A percentile compares a stretch with the other conserved stretches of the same genome.
These are phyloP conservation scores for Chaetomium olivaceum DNA, from an alignment of 2,329 filamentous ascomycete genomes.

Conservation along the genomic window DNA sequence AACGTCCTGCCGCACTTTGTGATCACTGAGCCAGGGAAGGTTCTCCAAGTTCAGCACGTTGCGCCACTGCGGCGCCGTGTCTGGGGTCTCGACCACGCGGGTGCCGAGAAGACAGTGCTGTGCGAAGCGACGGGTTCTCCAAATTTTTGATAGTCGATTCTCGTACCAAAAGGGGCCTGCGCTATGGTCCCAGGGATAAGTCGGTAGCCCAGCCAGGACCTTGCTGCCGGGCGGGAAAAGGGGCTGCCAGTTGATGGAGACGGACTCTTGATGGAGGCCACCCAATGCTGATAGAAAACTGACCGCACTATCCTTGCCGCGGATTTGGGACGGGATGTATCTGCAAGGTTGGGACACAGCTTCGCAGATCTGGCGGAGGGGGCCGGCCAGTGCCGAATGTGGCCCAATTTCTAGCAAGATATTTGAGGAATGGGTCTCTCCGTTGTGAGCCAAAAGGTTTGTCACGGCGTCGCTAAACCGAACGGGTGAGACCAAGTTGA, in stretches of 20 bases:
- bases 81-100: constrained; percentile 33
- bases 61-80: constrained; percentile 44
- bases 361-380: constrained; percentile 38
- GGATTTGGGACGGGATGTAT: constrained; percentile 11
- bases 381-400: constrained; percentile 44
- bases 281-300: constrained; percentile 13
- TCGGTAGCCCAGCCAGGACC: constrained; percentile 33
- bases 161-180: constrained; percentile 36
- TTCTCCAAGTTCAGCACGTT: constrained; percentile 45
- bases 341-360: background rate
- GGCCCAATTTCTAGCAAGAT: constrained; percentile 39
- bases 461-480: constrained; percentile 36
- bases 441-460: constrained; percentile 6
- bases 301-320: constrained; percentile 7
- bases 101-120: constrained; percentile 35
- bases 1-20: constrained; percentile 38
- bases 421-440: background rate
- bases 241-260: constrained; percentile 7
- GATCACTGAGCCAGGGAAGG: constrained; percentile 49
- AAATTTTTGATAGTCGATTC: constrained; percentile 8
- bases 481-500: constrained; percentile 40
- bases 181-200: constrained; percentile 46
- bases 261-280: constrained; percentile 13
- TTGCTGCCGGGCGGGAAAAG: constrained; percentile 3
- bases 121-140: constrained; percentile 17